A percentile compares a stretch with the other conserved stretches of the same genome.
Conservation (phyloP, 192 early-diverging fungal species). For the Backusella parvicylindrica region DNA sequence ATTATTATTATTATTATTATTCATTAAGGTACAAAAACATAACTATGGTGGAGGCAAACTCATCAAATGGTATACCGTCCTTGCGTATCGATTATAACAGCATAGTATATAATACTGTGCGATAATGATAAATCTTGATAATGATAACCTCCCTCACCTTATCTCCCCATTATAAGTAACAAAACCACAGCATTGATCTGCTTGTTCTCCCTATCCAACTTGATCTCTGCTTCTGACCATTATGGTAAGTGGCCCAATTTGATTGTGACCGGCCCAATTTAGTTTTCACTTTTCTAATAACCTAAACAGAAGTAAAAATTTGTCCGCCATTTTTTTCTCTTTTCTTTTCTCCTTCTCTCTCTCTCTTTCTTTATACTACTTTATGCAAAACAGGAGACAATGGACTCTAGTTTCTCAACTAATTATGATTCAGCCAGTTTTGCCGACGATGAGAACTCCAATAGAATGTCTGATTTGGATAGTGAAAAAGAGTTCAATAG, state of each 20-base stretch:
- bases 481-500: background rate
- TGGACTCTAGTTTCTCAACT: background rate
- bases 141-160: no score
- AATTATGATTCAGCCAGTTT: background rate
- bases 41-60: no score
- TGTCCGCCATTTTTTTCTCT: background rate
- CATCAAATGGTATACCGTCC: no score
- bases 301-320: background rate
- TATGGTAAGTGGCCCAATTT: background rate
- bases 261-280: background rate
- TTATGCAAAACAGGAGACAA: background rate
- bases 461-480: slow-evolving; percentile 18
- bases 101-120: no score
- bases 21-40: no score
- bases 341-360: background rate
- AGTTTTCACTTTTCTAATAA: background rate
- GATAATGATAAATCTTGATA: no score
- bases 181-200: no score
- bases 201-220: no score
- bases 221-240: no score
- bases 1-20: no score
- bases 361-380: background rate
- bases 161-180: no score
- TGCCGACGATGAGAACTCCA: slow-evolving; percentile 6
- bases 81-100: no score